Percentiles rank a stretch among this genome's conserved stretches.
Conservation (phyloP, 352 stramenopile genomes). For the Pythium brassicae region DNA sequence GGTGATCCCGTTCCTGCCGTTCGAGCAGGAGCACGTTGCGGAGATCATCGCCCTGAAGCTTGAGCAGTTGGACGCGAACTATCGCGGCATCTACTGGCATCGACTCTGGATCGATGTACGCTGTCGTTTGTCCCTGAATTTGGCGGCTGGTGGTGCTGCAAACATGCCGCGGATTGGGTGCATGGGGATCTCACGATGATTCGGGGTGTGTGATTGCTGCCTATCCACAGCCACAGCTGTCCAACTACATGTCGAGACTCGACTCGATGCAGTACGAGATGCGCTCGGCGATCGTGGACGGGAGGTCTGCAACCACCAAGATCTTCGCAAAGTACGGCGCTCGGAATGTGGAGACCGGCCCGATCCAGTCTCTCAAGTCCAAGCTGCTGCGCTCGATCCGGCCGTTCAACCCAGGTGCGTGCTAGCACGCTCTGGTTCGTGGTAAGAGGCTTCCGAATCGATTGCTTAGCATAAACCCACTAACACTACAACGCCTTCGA, state of each 20-base stretch:
- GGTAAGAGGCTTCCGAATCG: background rate
- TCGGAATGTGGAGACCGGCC: constrained; percentile 73
- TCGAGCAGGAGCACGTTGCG: constrained; percentile 77
- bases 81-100: constrained; percentile 74
- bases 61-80: constrained; percentile 63
- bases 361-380: constrained; percentile 77
- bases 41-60: constrained; percentile 84
- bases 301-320: constrained; percentile 46
- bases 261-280: constrained; percentile 77
- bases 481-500: background rate
- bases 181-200: background rate
- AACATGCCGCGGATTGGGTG: background rate
- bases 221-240: constrained; percentile 31
- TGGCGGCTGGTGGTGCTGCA: background rate
- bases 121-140: background rate
- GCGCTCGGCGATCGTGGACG: constrained; percentile 42
- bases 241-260: constrained; percentile 64
- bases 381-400: constrained; percentile 73
- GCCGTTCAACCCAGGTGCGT: constrained; percentile 66
- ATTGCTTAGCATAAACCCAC: background rate
- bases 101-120: constrained; percentile 67
- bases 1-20: constrained; percentile 87
- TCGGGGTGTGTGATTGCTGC: background rate
- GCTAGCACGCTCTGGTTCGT: background rate
- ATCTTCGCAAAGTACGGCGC: constrained; percentile 85